Evolutionary conservation across 306 rosid genomes (phyloP).

Genomic region (Macrotyloma uniflorum): DNA sequence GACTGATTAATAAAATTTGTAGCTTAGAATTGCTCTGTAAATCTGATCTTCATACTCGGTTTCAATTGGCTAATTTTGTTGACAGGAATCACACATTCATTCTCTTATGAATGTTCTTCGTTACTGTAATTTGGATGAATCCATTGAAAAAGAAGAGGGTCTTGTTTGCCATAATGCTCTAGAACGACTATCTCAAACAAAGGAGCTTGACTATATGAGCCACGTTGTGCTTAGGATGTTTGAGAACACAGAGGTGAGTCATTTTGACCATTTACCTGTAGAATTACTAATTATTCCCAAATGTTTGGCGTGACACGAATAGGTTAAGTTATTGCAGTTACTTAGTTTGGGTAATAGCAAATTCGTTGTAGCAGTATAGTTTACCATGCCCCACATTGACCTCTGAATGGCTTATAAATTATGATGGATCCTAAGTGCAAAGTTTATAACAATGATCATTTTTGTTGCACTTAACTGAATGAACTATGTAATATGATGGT

Average conservation of each 20-base stretch:
- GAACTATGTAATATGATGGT: slow-evolving; percentile 5
- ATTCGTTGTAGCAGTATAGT: slow-evolving; percentile 1
- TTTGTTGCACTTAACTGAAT: neutral
- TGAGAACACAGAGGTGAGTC: slow-evolving; percentile 84
- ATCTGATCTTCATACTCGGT: slow-evolving; percentile 13
- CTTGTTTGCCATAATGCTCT: slow-evolving; percentile 67
- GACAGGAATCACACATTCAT: slow-evolving; percentile 97
- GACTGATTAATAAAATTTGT: neutral
- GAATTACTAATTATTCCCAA: slow-evolving; percentile 16
- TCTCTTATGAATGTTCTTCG: slow-evolving; percentile 97
- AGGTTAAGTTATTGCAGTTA: slow-evolving; percentile 19
- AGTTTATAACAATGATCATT: neutral
- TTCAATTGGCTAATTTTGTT: slow-evolving; percentile 21
- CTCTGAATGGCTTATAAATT: neutral
- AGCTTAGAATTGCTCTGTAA: neutral
- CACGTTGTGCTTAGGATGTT: slow-evolving; percentile 91
- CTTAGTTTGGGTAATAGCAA: slow-evolving; percentile 9
- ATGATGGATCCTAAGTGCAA: slow-evolving; percentile 1
- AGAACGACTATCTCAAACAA: slow-evolving; percentile 73
- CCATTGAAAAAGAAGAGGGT: slow-evolving; percentile 88
- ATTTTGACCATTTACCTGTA: slow-evolving; percentile 25
- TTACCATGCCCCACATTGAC: slow-evolving; percentile 9
- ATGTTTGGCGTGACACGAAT: slow-evolving; percentile 23
- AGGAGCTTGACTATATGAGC: slow-evolving; percentile 98
- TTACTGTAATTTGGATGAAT: slow-evolving; percentile 94